Evolutionary conservation across 1,284 basidiomycete genomes (phyloP).

Genomic region (Tilletia caries): DNA sequence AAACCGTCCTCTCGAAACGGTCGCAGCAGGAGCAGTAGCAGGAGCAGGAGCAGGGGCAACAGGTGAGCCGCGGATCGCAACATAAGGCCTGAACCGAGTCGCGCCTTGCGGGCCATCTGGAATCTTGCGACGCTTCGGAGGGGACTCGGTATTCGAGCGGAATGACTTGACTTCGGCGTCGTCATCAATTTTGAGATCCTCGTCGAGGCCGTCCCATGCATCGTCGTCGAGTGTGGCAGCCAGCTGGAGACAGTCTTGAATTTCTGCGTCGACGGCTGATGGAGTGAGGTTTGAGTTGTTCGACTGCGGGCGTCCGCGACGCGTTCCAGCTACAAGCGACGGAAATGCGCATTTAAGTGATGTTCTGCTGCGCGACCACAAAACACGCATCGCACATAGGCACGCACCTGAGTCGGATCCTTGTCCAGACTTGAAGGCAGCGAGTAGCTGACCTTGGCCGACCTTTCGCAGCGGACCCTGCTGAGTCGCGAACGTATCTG

Average conservation of each 20-base stretch:
- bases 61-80: background rate
- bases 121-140: slow-evolving; percentile 1
- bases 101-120: too few species aligned
- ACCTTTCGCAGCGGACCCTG: background rate
- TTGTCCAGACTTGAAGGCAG: background rate
- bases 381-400: too few species aligned
- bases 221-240: background rate
- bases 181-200: background rate
- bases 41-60: background rate
- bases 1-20: background rate
- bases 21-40: background rate
- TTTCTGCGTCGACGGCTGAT: background rate
- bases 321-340: too few species aligned
- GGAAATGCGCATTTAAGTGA: background rate
- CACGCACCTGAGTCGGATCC: background rate
- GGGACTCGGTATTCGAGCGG: background rate
- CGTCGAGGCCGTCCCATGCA: background rate
- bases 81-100: background rate
- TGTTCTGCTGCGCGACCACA: background rate
- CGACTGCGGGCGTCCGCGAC: background rate
- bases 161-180: background rate
- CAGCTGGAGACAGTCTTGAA: background rate
- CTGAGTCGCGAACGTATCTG: background rate
- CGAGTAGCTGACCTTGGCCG: background rate
- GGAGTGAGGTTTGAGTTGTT: background rate